Evolutionary conservation across 1,139 yeast species (phyloP).

Genomic region (Magnusiomyces fungicola): DNA sequence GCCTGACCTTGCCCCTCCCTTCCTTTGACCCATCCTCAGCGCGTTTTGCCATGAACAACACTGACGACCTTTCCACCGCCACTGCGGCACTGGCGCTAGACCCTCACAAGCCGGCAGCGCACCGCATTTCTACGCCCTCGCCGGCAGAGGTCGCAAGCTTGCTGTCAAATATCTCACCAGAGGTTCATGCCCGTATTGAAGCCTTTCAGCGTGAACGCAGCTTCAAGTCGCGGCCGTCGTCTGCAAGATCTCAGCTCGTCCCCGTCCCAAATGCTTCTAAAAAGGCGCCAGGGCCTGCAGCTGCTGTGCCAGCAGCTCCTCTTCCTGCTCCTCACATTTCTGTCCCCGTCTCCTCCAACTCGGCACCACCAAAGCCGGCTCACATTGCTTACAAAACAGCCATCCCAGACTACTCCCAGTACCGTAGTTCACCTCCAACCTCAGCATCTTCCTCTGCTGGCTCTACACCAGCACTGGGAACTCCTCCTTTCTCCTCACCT

Average conservation of each 20-base stretch:
- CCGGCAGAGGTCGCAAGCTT: conserved; percentile 15
- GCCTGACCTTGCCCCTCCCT: no score
- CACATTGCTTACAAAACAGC: conserved; percentile 8
- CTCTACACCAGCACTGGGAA: no score
- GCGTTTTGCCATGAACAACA: background rate
- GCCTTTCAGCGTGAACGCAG: conserved; percentile 47
- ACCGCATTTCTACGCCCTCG: no score
- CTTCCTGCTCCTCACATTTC: no score
- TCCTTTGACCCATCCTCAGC: background rate
- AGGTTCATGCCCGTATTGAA: conserved; percentile 64
- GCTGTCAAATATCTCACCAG: conserved; percentile 40
- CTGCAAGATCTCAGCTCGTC: no score
- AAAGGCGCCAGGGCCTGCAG: no score
- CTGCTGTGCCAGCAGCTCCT: no score
- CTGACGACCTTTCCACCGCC: conserved; percentile 5
- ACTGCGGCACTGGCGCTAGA: no score
- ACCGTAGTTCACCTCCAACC: background rate
- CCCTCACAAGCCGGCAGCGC: no score
- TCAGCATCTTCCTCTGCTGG: background rate
- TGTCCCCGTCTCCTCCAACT: no score
- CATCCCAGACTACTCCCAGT: conserved; percentile 14
- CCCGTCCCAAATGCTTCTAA: no score
- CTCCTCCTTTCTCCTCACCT: background rate
- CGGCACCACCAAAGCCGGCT: no score
- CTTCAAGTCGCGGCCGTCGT: conserved; percentile 1